Base-by-base conservation (phyloP, 192 early-diverging fungal species). In the Spinellus fusiger region DNA sequence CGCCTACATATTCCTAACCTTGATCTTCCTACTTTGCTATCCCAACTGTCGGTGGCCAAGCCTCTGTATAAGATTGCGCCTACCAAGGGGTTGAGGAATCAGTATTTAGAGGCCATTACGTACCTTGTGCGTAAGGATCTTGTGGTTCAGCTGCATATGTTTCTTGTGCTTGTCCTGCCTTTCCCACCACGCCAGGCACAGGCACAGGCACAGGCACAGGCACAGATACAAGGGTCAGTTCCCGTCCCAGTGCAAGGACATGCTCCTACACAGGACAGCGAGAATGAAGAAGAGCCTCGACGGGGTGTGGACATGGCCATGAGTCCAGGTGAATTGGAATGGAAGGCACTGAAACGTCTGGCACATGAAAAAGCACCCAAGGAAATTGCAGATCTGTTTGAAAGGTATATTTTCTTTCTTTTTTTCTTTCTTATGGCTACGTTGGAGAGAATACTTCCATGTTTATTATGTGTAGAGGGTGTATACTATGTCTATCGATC, bases 81-180 rank as follows among this genome's bases (percentile, higher is more conserved):
- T 16, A 70, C 77, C 32, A 91, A 86, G 54, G 85, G 89, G 46
- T 59, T 69, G 2, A 74, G 83, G 16, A 77, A 81, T 9, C 73
- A 88, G 63, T 89, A 93, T 54, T 75, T 92, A n/a, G 92, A 94
- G 48, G 84, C 92, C 28, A 72, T 95, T 26, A 89, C 87, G 1
- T 88, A 86, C 60, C 68, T 98, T 53, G 75, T 98, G 34, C 78
- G 90, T 28, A 82, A 91, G 60, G 81, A 85, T 28, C 54, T 88
- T 5, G 78, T 95, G 20, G 80, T 85, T 7, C 93, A 98, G 65
- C 70, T 90, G 28, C 91, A 96, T 64, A 91, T 88, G 56, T 94
- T 88, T 66, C 73, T 89, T 4, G 54, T 85, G 18, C 58, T 88
- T 23, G 66, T 87, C 49, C 78, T 86, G 18, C 86, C 86, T 0